These are phyloP conservation scores for Penicillium sp. DNA, from an alignment of 2,329 filamentous ascomycete genomes.

Conservation along the genomic window DNA sequence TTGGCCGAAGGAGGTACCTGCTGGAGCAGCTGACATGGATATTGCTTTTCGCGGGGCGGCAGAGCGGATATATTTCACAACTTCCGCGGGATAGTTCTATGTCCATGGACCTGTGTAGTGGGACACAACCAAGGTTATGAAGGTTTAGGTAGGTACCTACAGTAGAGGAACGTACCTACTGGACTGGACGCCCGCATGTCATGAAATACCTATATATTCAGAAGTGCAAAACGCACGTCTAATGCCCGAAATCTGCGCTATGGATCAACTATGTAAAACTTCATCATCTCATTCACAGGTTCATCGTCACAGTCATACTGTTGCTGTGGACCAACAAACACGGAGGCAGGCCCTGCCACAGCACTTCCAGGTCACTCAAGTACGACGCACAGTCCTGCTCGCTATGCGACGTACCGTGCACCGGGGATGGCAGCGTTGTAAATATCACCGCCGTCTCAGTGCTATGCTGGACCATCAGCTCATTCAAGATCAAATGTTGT, in stretches of 20 bases:
- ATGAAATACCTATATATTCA: background rate
- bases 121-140: too few species aligned
- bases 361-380: slow-evolving; percentile 73
- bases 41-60: too few species aligned
- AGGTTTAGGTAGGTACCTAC: too few species aligned
- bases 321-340: slow-evolving; percentile 81
- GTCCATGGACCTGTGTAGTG: too few species aligned
- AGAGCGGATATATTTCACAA: too few species aligned
- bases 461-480: slow-evolving; percentile 72
- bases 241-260: background rate
- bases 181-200: too few species aligned
- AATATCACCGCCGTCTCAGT: slow-evolving; percentile 74
- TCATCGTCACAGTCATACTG: slow-evolving; percentile 77
- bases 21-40: too few species aligned
- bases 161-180: too few species aligned
- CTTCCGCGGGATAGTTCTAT: too few species aligned
- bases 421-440: slow-evolving; percentile 79
- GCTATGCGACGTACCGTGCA: slow-evolving; percentile 72
- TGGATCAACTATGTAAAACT: slow-evolving; percentile 7
- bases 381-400: slow-evolving; percentile 73
- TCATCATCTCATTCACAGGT: slow-evolving; percentile 34
- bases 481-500: slow-evolving; percentile 84
- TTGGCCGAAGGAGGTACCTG: too few species aligned
- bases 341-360: slow-evolving; percentile 76
- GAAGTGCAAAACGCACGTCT: background rate